Evolutionary conservation across 2,329 filamentous ascomycete genomes (phyloP).

Genomic region (Stemphylium vesicarium): DNA sequence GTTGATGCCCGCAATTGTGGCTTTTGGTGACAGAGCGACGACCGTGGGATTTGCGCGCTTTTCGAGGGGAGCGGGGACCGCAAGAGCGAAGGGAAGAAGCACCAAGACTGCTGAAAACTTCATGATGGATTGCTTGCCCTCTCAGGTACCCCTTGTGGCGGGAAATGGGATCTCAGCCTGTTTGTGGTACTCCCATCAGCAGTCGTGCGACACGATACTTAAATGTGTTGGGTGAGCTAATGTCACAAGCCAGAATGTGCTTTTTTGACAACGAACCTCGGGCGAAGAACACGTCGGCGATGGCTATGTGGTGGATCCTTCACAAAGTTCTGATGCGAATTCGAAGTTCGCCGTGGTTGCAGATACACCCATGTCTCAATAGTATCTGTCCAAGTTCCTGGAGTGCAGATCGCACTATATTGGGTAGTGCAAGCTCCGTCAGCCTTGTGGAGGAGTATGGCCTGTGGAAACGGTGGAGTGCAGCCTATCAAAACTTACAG

Average conservation of each 20-base stretch:
- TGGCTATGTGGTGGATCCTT: slow-evolving; percentile 25
- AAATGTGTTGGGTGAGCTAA: background rate
- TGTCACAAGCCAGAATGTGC: slow-evolving; percentile 25
- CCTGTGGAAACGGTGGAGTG: background rate
- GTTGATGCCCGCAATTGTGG: slow-evolving; percentile 61
- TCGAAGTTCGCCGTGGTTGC: slow-evolving; percentile 23
- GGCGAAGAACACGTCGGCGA: slow-evolving; percentile 13
- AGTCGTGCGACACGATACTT: slow-evolving; percentile 16
- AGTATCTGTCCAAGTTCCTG: slow-evolving; percentile 3
- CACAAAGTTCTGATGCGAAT: slow-evolving; percentile 2
- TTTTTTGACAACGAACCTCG: slow-evolving; percentile 21
- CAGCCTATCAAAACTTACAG: slow-evolving; percentile 11
- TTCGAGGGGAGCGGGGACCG: slow-evolving; percentile 49
- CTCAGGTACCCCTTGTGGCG: background rate
- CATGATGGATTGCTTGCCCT: slow-evolving; percentile 28
- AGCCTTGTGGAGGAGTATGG: slow-evolving; percentile 5
- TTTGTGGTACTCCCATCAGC: background rate
- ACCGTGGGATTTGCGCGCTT: slow-evolving; percentile 61
- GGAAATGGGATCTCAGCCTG: background rate
- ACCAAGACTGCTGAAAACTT: slow-evolving; percentile 31
- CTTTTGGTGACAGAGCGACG: slow-evolving; percentile 57
- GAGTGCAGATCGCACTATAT: slow-evolving; percentile 16
- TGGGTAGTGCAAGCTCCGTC: background rate
- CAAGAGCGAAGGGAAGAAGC: slow-evolving; percentile 38
- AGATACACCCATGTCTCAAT: slow-evolving; percentile 22